Percentiles rank a stretch among this genome's conserved stretches.
phyloP scores from a whole-genome alignment of 768 basidiomycete species.

The Lentinula edodes region DNA sequence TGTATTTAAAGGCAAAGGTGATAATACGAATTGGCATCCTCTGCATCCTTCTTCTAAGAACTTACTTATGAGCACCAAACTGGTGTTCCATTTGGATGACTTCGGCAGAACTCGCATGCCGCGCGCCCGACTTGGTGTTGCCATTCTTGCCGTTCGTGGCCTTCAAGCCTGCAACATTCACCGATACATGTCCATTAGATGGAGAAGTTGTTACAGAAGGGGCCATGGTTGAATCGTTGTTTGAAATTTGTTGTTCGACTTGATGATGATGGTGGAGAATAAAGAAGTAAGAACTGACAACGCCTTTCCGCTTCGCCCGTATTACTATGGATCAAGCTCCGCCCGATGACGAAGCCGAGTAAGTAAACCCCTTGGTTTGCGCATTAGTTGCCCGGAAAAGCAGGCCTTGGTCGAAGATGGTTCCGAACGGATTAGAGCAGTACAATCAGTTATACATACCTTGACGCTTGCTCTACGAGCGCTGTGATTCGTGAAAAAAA shows the following conservation, averaged over 20 bases:
- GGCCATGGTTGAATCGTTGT: neutral
- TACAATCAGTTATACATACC: too few species aligned
- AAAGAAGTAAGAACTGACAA: neutral
- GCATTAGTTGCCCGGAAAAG: neutral
- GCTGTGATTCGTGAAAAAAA: neutral
- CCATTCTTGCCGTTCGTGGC: neutral
- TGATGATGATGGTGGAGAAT: constrained; percentile 1
- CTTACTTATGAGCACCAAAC: constrained; percentile 87
- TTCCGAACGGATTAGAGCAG: neutral
- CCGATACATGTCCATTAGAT: neutral
- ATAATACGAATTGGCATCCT: constrained; percentile 13
- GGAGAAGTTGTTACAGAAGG: neutral
- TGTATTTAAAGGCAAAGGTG: constrained; percentile 14
- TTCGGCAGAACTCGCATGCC: constrained; percentile 47
- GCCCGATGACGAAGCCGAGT: neutral
- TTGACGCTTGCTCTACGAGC: neutral
- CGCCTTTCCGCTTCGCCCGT: neutral
- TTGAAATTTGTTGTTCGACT: neutral
- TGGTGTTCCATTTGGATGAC: constrained; percentile 79
- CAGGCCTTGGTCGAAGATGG: neutral
- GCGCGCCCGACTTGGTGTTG: neutral
- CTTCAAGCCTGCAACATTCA: neutral
- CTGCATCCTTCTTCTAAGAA: constrained; percentile 15
- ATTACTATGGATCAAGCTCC: neutral
- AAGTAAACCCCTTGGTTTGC: neutral